A percentile compares a stretch with the other conserved stretches of the same genome.
These are phyloP conservation scores for Theileria equi DNA, from an alignment of 169 alveolate species.

Conservation along the genomic window DNA sequence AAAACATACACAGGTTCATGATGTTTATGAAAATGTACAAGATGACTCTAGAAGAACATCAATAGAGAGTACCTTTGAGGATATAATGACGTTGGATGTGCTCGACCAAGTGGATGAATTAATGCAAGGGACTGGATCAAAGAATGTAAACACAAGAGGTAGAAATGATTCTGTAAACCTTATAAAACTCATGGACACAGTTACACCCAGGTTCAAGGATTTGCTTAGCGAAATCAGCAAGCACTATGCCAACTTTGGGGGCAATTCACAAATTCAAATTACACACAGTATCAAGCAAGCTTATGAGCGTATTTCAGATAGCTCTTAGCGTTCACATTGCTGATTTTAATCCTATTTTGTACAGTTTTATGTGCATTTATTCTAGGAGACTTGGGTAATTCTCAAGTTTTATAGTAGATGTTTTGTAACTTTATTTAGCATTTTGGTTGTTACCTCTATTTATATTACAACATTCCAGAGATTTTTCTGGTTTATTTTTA, in stretches of 20 bases:
- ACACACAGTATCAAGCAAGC: background rate
- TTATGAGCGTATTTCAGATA: background rate
- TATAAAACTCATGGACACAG: constrained; percentile 7
- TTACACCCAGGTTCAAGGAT: constrained; percentile 57
- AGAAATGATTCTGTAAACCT: background rate
- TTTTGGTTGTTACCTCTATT: too few species aligned
- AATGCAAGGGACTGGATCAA: background rate
- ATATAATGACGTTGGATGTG: background rate
- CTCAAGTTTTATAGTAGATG: too few species aligned
- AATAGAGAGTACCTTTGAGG: too few species aligned
- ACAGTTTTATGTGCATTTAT: too few species aligned
- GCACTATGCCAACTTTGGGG: constrained; percentile 41
- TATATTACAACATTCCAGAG: too few species aligned
- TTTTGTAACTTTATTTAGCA: too few species aligned
- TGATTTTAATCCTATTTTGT: too few species aligned
- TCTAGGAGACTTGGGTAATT: too few species aligned
- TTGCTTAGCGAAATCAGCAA: constrained; percentile 42
- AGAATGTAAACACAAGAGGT: background rate
- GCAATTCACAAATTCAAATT: background rate
- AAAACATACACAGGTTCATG: too few species aligned
- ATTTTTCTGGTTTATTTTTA: too few species aligned
- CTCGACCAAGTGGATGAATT: constrained; percentile 12
- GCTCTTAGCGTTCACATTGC: too few species aligned
- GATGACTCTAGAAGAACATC: too few species aligned
- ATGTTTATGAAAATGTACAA: background rate